Percentiles rank a stretch among this genome's conserved stretches.
phyloP scores from a whole-genome alignment of 208 protist genomes.

The Leishmania major region DNA sequence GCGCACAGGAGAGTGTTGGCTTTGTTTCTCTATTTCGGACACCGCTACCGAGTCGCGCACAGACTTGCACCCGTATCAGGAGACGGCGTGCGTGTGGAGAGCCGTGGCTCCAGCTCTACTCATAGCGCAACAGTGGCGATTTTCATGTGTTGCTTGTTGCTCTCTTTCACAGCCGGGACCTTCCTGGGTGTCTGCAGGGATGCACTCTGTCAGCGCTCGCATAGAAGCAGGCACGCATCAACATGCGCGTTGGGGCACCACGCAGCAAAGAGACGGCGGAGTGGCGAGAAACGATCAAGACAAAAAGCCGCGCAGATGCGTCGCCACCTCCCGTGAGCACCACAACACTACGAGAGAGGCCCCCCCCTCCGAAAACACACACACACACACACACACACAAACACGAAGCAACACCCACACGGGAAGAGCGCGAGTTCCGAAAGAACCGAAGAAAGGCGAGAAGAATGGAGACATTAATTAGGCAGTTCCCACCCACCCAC shows the following conservation, averaged over 20 bases:
- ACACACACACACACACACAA: too few species aligned
- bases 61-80: neutral
- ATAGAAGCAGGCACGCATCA: neutral
- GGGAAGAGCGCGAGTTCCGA: neutral
- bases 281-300: neutral
- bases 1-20: neutral
- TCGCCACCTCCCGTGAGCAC: neutral
- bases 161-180: neutral
- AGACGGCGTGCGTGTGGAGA: neutral
- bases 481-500: neutral
- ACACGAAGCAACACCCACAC: neutral
- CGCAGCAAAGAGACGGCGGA: neutral
- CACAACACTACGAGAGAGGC: neutral
- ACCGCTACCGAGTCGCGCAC: neutral
- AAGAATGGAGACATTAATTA: neutral
- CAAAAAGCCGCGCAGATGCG: neutral
- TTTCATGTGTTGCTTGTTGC: neutral
- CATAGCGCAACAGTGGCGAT: neutral
- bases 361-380: too few species aligned
- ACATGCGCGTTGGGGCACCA: neutral
- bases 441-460: neutral
- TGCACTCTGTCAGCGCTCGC: neutral
- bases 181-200: neutral
- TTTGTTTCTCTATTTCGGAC: neutral
- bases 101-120: neutral